A percentile compares a stretch with the other conserved stretches of the same genome.
Evolutionary conservation across 1,284 basidiomycete genomes (phyloP).

Genomic region (Boletus semigastroideus): DNA sequence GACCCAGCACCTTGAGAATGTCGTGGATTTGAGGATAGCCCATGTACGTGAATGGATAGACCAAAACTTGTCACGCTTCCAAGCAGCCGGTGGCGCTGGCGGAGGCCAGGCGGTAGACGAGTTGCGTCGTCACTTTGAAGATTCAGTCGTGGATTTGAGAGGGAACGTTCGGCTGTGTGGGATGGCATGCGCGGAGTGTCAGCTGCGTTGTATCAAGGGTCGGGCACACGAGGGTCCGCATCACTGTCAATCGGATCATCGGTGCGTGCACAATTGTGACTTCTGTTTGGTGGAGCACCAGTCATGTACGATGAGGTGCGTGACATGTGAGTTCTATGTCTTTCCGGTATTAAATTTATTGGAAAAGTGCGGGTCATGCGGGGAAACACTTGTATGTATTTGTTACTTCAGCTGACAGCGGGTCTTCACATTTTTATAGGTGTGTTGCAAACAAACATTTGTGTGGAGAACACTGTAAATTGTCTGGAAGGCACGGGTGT

Average conservation of each 20-base stretch:
- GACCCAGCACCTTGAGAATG: constrained; percentile 35
- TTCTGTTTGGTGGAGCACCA: constrained; percentile 38
- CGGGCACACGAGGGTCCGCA: constrained; percentile 12
- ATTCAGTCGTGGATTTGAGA: constrained; percentile 41
- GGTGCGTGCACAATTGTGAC: constrained; percentile 37
- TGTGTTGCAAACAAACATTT: constrained; percentile 50
- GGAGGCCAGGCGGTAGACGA: constrained; percentile 43
- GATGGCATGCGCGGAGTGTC: constrained; percentile 45
- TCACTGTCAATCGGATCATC: too few relatives aligned
- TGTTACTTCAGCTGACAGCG: neutral
- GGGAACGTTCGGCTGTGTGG: constrained; percentile 49
- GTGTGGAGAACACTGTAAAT: constrained; percentile 48
- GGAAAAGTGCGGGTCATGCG: constrained; percentile 52
- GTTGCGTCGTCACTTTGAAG: constrained; percentile 46
- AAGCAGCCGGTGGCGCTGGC: constrained; percentile 13
- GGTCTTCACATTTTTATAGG: constrained; percentile 28
- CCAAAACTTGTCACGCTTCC: constrained; percentile 49
- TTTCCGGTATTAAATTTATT: neutral
- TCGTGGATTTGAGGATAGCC: constrained; percentile 42
- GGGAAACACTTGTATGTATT: constrained; percentile 50
- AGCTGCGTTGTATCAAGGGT: constrained; percentile 45
- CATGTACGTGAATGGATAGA: constrained; percentile 52
- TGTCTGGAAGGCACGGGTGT: constrained; percentile 47
- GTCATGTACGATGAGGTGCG: constrained; percentile 47
- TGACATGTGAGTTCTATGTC: neutral